These are phyloP conservation scores for Ophiostoma quercus DNA, from an alignment of 2,329 filamentous ascomycete genomes.

Conservation along the genomic window DNA sequence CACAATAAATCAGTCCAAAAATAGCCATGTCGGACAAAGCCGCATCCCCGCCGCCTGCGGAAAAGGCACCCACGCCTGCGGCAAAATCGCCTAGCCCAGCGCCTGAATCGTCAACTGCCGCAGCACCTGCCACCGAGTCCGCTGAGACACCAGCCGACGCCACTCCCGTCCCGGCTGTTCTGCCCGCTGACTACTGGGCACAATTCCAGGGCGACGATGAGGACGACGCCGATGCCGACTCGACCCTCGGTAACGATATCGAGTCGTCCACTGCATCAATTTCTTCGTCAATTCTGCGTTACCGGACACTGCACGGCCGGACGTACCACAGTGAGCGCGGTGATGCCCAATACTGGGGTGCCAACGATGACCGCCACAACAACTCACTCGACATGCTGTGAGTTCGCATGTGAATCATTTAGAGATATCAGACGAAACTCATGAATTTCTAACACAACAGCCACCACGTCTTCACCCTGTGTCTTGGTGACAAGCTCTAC, in stretches of 20 bases:
- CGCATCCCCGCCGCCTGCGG: constrained; percentile 1
- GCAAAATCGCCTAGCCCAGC: background rate
- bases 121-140: background rate
- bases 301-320: constrained; percentile 33
- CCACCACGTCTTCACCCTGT: constrained; percentile 21
- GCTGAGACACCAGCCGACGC: background rate
- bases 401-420: background rate
- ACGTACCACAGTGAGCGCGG: constrained; percentile 33
- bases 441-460: background rate
- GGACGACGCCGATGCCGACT: constrained; percentile 18
- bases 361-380: constrained; percentile 35
- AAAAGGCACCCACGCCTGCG: background rate
- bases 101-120: background rate
- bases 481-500: constrained; percentile 30
- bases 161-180: background rate
- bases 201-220: background rate
- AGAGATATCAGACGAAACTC: background rate
- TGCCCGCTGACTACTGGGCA: background rate
- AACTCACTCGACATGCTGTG: constrained; percentile 34
- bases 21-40: constrained; percentile 2
- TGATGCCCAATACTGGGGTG: constrained; percentile 32
- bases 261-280: constrained; percentile 31
- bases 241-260: constrained; percentile 15
- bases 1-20: background rate
- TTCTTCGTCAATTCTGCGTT: constrained; percentile 33